These are phyloP conservation scores for Talaromyces sp. DNA, from an alignment of 2,329 filamentous ascomycete species.

Conservation along the genomic window DNA sequence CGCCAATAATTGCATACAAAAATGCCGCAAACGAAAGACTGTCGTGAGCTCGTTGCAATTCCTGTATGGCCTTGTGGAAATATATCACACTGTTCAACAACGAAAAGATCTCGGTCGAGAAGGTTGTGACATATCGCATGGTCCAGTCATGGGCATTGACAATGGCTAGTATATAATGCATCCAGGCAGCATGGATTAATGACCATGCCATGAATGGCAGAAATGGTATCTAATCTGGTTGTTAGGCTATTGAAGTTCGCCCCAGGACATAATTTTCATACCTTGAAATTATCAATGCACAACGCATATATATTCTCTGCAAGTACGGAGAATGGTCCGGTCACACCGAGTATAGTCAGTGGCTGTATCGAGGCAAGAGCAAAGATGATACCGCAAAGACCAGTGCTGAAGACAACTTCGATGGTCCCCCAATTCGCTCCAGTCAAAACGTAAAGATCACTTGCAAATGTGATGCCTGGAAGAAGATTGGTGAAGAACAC, in stretches of 20 bases:
- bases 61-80: constrained; percentile 65
- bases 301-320: constrained; percentile 63
- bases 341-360: constrained; percentile 63
- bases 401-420: constrained; percentile 65
- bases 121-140: constrained; percentile 66
- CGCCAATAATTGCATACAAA: constrained; percentile 63
- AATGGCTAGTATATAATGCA: constrained; percentile 62
- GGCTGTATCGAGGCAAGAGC: constrained; percentile 62
- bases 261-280: constrained; percentile 26
- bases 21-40: constrained; percentile 60
- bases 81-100: constrained; percentile 66
- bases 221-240: constrained; percentile 51
- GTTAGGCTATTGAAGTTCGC: neutral
- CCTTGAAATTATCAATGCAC: constrained; percentile 55
- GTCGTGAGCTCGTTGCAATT: constrained; percentile 58
- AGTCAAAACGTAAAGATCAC: constrained; percentile 61
- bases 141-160: constrained; percentile 69
- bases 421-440: constrained; percentile 64
- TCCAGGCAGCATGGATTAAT: constrained; percentile 63
- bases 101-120: constrained; percentile 65
- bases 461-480: constrained; percentile 65
- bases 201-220: constrained; percentile 68
- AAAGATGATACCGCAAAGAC: constrained; percentile 62
- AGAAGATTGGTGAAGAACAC: constrained; percentile 66
- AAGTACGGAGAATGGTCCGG: constrained; percentile 64